Percentiles rank a stretch among this genome's conserved stretches.
phyloP scores from a whole-genome alignment of 2,329 filamentous ascomycete genomes.

The Beauveria scarabaeidicola region DNA sequence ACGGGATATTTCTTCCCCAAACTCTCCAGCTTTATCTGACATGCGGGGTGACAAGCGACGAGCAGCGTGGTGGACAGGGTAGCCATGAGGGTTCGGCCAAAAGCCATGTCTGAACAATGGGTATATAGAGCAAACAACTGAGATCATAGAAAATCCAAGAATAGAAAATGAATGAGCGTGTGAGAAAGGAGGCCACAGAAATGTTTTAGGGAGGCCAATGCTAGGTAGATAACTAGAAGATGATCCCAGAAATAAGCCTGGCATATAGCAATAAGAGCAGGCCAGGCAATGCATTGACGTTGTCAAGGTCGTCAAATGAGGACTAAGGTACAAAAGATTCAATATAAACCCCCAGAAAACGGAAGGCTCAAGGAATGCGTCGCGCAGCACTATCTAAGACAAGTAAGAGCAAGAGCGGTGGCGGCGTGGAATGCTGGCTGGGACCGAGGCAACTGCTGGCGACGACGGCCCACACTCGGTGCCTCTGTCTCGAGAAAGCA shows the following conservation, averaged over 20 bases:
- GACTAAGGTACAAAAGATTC: not conserved
- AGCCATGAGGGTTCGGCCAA: constrained; percentile 18
- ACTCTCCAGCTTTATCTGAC: constrained; percentile 13
- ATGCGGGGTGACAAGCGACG: constrained; percentile 17
- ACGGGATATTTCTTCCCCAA: not conserved
- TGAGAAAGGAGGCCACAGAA: not conserved
- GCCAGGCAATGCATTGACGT: not conserved
- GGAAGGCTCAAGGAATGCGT: constrained; percentile 7
- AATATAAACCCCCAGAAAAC: constrained; percentile 1
- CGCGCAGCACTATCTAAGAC: not conserved
- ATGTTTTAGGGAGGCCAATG: not conserved
- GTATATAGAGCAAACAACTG: not conserved
- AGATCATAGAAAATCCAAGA: not conserved
- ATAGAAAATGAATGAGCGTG: not conserved
- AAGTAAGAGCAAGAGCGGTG: not conserved
- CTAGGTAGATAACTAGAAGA: not conserved
- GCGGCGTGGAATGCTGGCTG: constrained; percentile 8
- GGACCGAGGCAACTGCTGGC: not conserved
- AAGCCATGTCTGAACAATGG: constrained; percentile 15
- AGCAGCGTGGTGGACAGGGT: constrained; percentile 17
- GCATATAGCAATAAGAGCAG: not conserved
- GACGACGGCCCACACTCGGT: not conserved
- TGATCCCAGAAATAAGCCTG: not conserved
- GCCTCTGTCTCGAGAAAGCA: too few species aligned
- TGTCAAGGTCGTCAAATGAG: not conserved